Evolutionary conservation across 108 stramenopile species (phyloP).

Genomic region (Seminavis robusta): DNA sequence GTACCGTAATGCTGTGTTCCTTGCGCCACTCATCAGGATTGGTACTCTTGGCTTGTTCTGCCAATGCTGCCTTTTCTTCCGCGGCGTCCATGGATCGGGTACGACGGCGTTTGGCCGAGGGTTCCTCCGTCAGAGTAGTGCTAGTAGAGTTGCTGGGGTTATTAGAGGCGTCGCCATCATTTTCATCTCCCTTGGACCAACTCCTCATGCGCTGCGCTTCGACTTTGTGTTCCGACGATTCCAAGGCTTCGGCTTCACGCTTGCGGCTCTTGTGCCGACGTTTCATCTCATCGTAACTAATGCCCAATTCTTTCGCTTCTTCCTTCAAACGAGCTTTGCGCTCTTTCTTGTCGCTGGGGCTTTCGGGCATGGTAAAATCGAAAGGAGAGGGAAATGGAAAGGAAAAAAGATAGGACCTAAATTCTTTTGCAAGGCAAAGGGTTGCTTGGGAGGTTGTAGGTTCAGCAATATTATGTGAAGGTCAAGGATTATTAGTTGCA

Average conservation of each 20-base stretch:
- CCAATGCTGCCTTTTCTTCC: constrained; percentile 49
- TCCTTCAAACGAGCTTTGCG: constrained; percentile 26
- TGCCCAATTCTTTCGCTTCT: constrained; percentile 40
- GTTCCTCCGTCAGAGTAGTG: no score
- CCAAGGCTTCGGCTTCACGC: constrained; percentile 49
- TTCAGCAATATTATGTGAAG: no score
- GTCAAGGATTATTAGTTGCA: no score
- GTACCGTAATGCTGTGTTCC: constrained; percentile 65
- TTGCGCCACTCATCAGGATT: constrained; percentile 77
- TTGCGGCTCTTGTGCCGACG: no score
- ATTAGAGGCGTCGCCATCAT: constrained; percentile 21
- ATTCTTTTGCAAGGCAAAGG: no score
- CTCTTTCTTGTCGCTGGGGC: constrained; percentile 40
- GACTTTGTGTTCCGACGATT: constrained; percentile 46
- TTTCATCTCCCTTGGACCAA: constrained; percentile 62
- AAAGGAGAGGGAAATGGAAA: no score
- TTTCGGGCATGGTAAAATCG: no score
- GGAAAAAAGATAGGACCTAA: no score
- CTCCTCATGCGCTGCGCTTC: constrained; percentile 78
- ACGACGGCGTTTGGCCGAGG: constrained; percentile 38
- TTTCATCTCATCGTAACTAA: no score
- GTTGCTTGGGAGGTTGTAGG: no score
- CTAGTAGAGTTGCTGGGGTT: no score
- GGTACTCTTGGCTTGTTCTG: constrained; percentile 29
- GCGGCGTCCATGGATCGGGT: constrained; percentile 85